Evolutionary conservation across 2,329 filamentous ascomycete genomes (phyloP).

Genomic region (Penicillium brevicompactum): DNA sequence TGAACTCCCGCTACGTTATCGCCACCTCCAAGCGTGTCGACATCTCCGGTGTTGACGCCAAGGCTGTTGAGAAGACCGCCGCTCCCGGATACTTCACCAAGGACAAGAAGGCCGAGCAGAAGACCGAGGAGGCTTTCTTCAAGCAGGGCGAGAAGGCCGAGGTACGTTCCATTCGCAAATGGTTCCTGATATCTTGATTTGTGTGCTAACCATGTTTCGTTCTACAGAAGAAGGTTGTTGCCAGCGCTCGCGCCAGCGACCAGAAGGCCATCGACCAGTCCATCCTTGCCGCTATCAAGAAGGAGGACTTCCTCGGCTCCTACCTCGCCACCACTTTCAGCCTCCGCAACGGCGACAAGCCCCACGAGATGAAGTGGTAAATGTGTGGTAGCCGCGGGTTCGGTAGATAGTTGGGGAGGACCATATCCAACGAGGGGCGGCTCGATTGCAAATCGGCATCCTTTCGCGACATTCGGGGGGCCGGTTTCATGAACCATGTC

Average conservation of each 20-base stretch:
- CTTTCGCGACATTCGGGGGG: conserved; percentile 33
- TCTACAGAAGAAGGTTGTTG: conserved; percentile 91
- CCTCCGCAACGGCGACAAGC: conserved; percentile 98
- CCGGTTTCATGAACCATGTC: conserved; percentile 38
- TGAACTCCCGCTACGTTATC: conserved; percentile 55
- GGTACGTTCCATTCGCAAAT: conserved; percentile 59
- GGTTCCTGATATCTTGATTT: too few relatives aligned
- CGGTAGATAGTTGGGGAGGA: conserved; percentile 44
- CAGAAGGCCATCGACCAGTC: conserved; percentile 99
- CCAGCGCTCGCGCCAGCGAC: conserved; percentile 88
- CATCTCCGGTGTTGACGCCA: conserved; percentile 76
- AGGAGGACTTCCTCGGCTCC: conserved; percentile 88
- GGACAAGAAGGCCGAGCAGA: conserved; percentile 88
- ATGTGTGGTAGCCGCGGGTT: conserved; percentile 47
- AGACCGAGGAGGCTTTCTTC: conserved; percentile 99
- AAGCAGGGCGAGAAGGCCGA: conserved; percentile 97
- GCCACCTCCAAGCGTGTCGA: conserved; percentile 54
- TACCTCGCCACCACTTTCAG: conserved; percentile 97
- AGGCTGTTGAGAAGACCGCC: conserved; percentile 77
- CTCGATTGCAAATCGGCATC: conserved; percentile 38
- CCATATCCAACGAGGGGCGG: conserved; percentile 39
- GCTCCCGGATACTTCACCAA: conserved; percentile 93
- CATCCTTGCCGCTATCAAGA: conserved; percentile 94
- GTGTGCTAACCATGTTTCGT: conserved; percentile 12
- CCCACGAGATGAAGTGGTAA: conserved; percentile 99